Evolutionary conservation across 148 eudicot species (phyloP).

Genomic region (Silene uniflora): DNA sequence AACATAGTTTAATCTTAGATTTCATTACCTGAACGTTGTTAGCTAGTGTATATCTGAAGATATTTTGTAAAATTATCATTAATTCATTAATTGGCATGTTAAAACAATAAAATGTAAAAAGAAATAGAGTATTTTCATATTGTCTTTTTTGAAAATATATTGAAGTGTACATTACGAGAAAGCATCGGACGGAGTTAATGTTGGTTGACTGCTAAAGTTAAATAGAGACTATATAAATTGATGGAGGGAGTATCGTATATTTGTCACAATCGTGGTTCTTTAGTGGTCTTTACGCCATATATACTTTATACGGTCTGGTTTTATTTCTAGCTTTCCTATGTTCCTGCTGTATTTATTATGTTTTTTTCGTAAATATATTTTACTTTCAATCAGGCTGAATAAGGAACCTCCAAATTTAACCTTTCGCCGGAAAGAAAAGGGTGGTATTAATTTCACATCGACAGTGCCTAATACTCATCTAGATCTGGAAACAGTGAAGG

Average conservation of each 20-base stretch:
- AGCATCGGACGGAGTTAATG: background rate
- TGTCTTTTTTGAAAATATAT: no score
- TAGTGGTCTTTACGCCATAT: background rate
- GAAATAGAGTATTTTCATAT: no score
- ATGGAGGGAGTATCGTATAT: background rate
- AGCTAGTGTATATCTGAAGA: background rate
- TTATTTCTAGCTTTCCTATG: background rate
- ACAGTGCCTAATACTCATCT: conserved; percentile 83
- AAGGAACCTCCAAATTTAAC: conserved; percentile 97
- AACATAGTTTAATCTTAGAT: background rate
- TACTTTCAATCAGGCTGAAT: conserved; percentile 58
- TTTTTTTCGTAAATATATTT: background rate
- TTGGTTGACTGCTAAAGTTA: background rate
- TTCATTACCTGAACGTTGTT: background rate
- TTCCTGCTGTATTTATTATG: background rate
- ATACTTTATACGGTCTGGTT: background rate
- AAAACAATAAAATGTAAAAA: no score
- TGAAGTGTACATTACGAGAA: background rate
- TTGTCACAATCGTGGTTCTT: background rate
- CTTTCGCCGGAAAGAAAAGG: conserved; percentile 93
- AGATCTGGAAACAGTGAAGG: conserved; percentile 96
- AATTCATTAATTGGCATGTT: background rate
- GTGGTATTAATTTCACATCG: conserved; percentile 94
- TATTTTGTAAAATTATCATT: background rate
- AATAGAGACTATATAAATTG: background rate